Evolutionary conservation across 148 eudicot genomes (phyloP).

Genomic region (Cornus kousa): DNA sequence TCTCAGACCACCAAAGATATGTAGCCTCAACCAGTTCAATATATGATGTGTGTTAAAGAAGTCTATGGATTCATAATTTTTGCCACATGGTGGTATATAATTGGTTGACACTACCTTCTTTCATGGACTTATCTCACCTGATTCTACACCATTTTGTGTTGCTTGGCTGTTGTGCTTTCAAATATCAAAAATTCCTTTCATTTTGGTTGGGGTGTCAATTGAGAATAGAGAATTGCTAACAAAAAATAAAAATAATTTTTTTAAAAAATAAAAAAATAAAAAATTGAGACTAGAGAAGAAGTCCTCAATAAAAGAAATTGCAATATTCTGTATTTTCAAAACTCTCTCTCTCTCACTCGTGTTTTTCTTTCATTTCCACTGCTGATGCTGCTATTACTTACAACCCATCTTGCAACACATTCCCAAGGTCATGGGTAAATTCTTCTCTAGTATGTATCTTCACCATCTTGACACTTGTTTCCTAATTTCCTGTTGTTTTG

Average conservation of each 20-base stretch:
- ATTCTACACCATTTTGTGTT: neutral
- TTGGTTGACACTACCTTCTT: neutral
- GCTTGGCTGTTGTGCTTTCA: neutral
- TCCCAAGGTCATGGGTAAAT: constrained; percentile 3
- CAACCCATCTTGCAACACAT: neutral
- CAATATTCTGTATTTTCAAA: neutral
- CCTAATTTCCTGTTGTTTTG: neutral
- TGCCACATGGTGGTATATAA: neutral
- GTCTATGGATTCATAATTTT: neutral
- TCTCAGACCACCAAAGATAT: neutral
- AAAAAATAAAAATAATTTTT: too few relatives aligned
- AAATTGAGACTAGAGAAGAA: neutral
- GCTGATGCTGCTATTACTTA: too few relatives aligned
- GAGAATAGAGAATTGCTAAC: neutral
- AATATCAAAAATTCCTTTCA: neutral
- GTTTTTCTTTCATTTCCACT: too few relatives aligned
- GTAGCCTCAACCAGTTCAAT: neutral
- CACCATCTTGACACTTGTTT: neutral
- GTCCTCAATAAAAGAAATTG: neutral
- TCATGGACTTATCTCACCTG: neutral
- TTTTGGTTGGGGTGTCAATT: neutral
- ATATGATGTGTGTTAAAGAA: neutral
- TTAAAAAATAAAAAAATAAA: too few relatives aligned
- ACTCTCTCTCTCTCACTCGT: neutral
- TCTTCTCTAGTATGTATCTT: neutral